Base-by-base conservation (phyloP, 2,329 filamentous ascomycete genomes). In the Colletotrichum scovillei region DNA sequence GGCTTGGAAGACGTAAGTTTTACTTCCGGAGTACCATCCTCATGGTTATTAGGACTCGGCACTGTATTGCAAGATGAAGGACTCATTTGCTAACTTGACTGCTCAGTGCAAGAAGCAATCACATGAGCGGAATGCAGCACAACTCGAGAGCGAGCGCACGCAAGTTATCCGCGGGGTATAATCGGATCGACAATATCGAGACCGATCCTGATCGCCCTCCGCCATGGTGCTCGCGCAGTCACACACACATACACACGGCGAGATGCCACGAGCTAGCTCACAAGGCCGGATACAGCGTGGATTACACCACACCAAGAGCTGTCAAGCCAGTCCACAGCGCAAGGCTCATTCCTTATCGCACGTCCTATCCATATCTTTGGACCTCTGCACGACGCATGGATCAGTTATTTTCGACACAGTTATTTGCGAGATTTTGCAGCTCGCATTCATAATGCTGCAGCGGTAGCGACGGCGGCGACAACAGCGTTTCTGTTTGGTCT, bases 131-230 rank as follows among this genome's bases (percentile, higher is more conserved):
- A 99, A 99, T 83, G 94, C 95, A 73, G 93, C 95, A 76, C 95
- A 97, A 86, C 88, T 99, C 81, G 94, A 98, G 84, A 91, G 92
- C 71, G 96, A 99, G 88, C 90, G 96, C 81, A 99, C 97, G 59
- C 93, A 96, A 76, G 95, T 97, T 79, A 97, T 98, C 86, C 95
- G 94, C 85, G 95, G 95, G 75, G 92, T 97, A 82, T 98, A 90
- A 84, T 38, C n/a, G 26, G 24, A 49, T 26, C 26, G 2, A 16
- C 49, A 8, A 22, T 30, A 9, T 42, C 24, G 5, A 64, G 2
- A 19, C 24, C 49, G 52, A 19, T 56, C 19, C 49, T 32, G 26
- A 66, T 57, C 32, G 59, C 66, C 35, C 46, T 49, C 56, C 67
- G 22, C 55, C 60, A 28, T 28, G 49, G 58, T 14, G 49, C 38